Base-by-base conservation (phyloP, 2,329 filamentous ascomycete genomes). In the Stagonosporopsis rhizophila region DNA sequence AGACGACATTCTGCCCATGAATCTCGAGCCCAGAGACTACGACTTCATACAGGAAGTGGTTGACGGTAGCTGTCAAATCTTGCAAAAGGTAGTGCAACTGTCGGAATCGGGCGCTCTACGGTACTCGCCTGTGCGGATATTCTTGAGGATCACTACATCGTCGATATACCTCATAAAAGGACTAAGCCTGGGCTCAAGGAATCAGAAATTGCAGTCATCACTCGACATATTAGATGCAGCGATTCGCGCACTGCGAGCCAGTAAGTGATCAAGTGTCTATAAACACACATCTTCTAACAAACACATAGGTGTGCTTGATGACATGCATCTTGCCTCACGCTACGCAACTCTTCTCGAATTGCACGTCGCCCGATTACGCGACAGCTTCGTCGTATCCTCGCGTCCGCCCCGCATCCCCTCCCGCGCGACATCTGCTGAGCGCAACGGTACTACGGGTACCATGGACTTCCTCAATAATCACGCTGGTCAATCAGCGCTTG, bases 11-110 rank as follows among this genome's bases (percentile, higher is more conserved):
- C 65, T 79, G 11, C 69, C 78, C 12, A 73, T 81, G 61, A 75
- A 77, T 44, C 76, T 82, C 20, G 80, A 82, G 52, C 75, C 79
- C 1, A 77, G 78, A 44, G 83, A 85, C 61, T 84, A 83, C 51
- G 78, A 80, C 32, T 85, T 84, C 59, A 83, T 85, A 14, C 79
- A 81, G 65, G 82, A 84, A 64, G 83, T 85, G 1, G 81, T 84
- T 3, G 80, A 84, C 19, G 81, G 80, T 1, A 83, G 80, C 55
- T 80, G 81, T 40, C 75, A 82, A 48, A 83, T 83, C 25, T 69
- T 85, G 3, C 73, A 81, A 44, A 82, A 80, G 44, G 80, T 82
- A 2, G 79, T 75, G 0, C 76, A 80, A 37, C 75, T 85, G 1
- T 78, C 79, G 2, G 78, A 83, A 23, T 75, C 73, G 2, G 75